phyloP scores from a whole-genome alignment of 305 asterid genomes.

The Solanum hybrid region DNA sequence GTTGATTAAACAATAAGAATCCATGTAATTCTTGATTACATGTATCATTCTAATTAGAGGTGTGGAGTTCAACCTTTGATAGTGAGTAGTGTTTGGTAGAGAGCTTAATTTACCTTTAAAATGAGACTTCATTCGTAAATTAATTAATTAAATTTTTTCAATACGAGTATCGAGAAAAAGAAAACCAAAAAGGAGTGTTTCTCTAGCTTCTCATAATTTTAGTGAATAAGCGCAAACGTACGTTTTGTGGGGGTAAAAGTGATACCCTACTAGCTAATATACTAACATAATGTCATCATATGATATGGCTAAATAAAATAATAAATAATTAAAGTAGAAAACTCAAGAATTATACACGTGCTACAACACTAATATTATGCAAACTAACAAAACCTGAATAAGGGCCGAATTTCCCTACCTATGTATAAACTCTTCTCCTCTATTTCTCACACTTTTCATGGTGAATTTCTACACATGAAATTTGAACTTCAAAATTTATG shows the following conservation, averaged over 20 bases:
- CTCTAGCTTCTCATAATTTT: not conserved
- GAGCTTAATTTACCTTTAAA: not conserved
- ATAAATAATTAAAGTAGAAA: not conserved
- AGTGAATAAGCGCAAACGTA: not conserved
- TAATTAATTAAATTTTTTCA: not conserved
- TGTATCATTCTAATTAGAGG: not conserved
- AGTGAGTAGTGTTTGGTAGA: not conserved
- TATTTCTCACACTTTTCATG: not conserved
- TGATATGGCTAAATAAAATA: too few species aligned
- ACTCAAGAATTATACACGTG: not conserved
- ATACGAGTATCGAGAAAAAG: not conserved
- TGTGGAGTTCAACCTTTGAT: not conserved
- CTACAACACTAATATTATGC: not conserved
- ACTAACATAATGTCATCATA: not conserved
- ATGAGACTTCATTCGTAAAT: not conserved
- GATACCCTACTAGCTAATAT: not conserved
- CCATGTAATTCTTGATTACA: not conserved
- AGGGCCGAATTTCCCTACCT: not conserved
- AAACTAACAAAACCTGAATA: not conserved
- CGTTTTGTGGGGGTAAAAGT: not conserved
- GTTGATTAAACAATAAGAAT: not conserved
- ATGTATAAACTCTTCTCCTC: not conserved
- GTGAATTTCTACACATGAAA: not conserved
- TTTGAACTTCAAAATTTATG: not conserved
- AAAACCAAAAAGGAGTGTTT: too few species aligned